These are phyloP conservation scores for Tetracladium maxilliforme DNA, from an alignment of 2,329 filamentous ascomycete genomes.

Conservation along the genomic window DNA sequence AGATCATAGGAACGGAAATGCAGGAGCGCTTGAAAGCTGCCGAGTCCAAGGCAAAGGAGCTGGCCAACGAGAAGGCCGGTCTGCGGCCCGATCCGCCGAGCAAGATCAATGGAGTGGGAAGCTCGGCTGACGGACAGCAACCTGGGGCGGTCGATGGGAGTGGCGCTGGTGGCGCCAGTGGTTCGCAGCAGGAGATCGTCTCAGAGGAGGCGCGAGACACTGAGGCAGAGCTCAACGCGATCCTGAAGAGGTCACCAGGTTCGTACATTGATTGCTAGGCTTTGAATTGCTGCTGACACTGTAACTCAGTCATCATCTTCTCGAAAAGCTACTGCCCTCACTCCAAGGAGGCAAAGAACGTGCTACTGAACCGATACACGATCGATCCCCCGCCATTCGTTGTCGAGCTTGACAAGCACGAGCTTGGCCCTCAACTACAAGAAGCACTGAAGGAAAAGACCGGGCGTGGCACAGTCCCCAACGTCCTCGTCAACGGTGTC, in stretches of 20 bases:
- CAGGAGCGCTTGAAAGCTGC: constrained; percentile 50
- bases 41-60: constrained; percentile 52
- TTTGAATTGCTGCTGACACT: constrained; percentile 3
- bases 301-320: constrained; percentile 69
- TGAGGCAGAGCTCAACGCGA: constrained; percentile 57
- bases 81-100: constrained; percentile 43
- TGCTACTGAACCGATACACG: constrained; percentile 71
- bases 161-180: neutral
- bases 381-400: constrained; percentile 75
- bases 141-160: constrained; percentile 4
- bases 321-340: constrained; percentile 87
- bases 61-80: constrained; percentile 50
- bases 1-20: constrained; percentile 35
- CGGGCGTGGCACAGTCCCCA: constrained; percentile 75
- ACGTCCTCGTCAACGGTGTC: constrained; percentile 74
- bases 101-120: constrained; percentile 30
- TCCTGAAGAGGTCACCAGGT: constrained; percentile 78
- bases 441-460: constrained; percentile 57
- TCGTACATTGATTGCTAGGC: constrained; percentile 17
- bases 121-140: constrained; percentile 13
- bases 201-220: constrained; percentile 47
- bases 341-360: constrained; percentile 71
- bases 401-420: constrained; percentile 79
- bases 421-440: constrained; percentile 60
- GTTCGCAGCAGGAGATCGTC: constrained; percentile 24